These are phyloP conservation scores for Carex arenaria DNA, from an alignment of 202 grass and related monocot genomes.

Conservation along the genomic window DNA sequence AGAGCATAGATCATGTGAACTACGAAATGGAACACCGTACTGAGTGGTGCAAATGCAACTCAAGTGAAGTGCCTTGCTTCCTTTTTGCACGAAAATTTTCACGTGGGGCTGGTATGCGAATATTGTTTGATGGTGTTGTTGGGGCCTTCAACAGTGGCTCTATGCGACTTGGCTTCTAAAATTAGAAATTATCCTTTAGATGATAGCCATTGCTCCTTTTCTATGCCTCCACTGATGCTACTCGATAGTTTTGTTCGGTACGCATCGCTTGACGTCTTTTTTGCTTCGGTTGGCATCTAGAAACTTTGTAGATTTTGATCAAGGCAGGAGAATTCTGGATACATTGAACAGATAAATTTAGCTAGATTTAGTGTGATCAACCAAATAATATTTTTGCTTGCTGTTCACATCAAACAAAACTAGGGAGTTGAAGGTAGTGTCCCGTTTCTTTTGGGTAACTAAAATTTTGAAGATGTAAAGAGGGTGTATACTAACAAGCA, in stretches of 20 bases:
- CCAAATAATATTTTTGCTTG: not conserved
- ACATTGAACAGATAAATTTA: not conserved
- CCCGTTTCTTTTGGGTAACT: not conserved
- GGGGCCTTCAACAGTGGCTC: slow-evolving; percentile 42
- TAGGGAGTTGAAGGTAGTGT: not conserved
- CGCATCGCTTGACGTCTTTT: too few species aligned
- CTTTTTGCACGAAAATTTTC: slow-evolving; percentile 98
- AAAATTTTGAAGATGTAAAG: slow-evolving; percentile 7
- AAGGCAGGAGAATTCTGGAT: not conserved
- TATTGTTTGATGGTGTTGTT: slow-evolving; percentile 56
- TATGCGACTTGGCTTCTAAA: slow-evolving; percentile 35
- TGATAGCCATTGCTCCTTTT: not conserved
- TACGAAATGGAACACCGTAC: slow-evolving; percentile 88
- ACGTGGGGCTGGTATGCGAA: slow-evolving; percentile 53
- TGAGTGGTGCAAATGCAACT: slow-evolving; percentile 90
- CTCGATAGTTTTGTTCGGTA: not conserved
- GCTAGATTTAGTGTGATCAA: not conserved
- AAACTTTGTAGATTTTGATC: not conserved
- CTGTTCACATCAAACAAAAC: not conserved
- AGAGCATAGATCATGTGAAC: slow-evolving; percentile 84
- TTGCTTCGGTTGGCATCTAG: not conserved
- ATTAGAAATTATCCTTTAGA: not conserved
- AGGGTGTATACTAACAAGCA: not conserved
- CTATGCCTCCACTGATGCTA: not conserved
- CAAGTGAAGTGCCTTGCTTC: slow-evolving; percentile 65